Evolutionary conservation across 2,329 filamentous ascomycete genomes (phyloP).

Genomic region (Penicillium sp.): DNA sequence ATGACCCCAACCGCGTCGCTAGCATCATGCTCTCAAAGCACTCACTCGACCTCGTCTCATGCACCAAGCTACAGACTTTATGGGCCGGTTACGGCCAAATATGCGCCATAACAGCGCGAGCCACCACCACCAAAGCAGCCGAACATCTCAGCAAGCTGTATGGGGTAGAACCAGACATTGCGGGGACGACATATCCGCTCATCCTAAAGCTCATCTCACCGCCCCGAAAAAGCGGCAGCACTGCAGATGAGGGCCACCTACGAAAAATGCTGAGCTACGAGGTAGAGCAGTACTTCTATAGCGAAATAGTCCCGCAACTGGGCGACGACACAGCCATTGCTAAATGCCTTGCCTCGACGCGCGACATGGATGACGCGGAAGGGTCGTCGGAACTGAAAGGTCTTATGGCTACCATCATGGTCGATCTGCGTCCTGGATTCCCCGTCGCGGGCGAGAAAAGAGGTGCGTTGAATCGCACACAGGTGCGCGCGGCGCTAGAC

Average conservation of each 20-base stretch:
- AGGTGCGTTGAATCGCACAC: conserved; percentile 46
- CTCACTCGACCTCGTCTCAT: conserved; percentile 31
- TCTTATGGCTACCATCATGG: conserved; percentile 57
- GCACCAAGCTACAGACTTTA: conserved; percentile 41
- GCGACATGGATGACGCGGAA: conserved; percentile 25
- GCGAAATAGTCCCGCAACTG: conserved; percentile 54
- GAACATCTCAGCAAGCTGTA: conserved; percentile 22
- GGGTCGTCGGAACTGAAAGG: conserved; percentile 28
- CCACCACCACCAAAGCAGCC: conserved; percentile 27
- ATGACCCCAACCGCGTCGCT: conserved; percentile 22
- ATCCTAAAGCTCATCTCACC: conserved; percentile 63
- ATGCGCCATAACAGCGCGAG: conserved; percentile 53
- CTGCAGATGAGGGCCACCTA: conserved; percentile 60
- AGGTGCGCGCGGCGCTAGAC: conserved; percentile 57
- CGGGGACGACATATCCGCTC: conserved; percentile 34
- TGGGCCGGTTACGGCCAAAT: conserved; percentile 57
- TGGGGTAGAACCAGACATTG: conserved; percentile 17
- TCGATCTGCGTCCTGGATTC: conserved; percentile 55
- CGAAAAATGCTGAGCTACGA: conserved; percentile 67
- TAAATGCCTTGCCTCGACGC: conserved; percentile 50
- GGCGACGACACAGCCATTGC: conserved; percentile 50
- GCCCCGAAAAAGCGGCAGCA: conserved; percentile 35
- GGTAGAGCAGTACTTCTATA: conserved; percentile 67
- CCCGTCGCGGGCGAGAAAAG: conserved; percentile 51
- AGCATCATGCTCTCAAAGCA: conserved; percentile 30